Percentiles rank a stretch among this genome's conserved stretches.
Conservation (phyloP, 1,139 yeast genomes). For the Magnusiomyces paraingens region DNA sequence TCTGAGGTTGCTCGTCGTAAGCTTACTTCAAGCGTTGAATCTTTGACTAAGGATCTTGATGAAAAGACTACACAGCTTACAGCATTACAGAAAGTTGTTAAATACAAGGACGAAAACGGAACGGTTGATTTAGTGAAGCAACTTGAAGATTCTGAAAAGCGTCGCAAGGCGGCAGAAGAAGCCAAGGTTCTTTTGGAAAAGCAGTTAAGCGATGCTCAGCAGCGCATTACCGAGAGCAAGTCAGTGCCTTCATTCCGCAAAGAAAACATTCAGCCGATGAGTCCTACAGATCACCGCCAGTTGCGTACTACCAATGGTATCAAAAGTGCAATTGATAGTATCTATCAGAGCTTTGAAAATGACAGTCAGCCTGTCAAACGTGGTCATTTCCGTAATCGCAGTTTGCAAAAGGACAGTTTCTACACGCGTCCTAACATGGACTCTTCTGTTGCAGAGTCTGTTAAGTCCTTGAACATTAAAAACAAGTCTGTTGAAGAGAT, state of each 20-base stretch:
- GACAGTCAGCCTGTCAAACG: constrained; percentile 2
- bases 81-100: constrained; percentile 26
- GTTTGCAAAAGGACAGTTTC: constrained; percentile 11
- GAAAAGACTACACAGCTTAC: constrained; percentile 26
- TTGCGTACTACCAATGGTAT: constrained; percentile 14
- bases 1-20: constrained; percentile 27
- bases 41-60: constrained; percentile 24
- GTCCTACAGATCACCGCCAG: neutral
- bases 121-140: constrained; percentile 27
- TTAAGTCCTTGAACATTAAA: constrained; percentile 18
- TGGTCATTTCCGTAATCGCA: constrained; percentile 8
- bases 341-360: constrained; percentile 13
- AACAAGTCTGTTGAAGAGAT: constrained; percentile 24
- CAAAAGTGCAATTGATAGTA: constrained; percentile 15
- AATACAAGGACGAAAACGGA: constrained; percentile 16
- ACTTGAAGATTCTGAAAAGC: constrained; percentile 27
- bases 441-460: constrained; percentile 16
- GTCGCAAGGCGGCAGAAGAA: constrained; percentile 28
- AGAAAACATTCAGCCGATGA: neutral
- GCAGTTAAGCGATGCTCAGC: constrained; percentile 28
- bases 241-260: neutral
- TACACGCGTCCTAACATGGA: neutral
- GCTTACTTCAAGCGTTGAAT: constrained; percentile 24
- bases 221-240: constrained; percentile 8
- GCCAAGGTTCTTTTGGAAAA: constrained; percentile 26